Evolutionary conservation across 2,329 filamentous ascomycete genomes (phyloP).

Genomic region (Colletotrichum godetiae): DNA sequence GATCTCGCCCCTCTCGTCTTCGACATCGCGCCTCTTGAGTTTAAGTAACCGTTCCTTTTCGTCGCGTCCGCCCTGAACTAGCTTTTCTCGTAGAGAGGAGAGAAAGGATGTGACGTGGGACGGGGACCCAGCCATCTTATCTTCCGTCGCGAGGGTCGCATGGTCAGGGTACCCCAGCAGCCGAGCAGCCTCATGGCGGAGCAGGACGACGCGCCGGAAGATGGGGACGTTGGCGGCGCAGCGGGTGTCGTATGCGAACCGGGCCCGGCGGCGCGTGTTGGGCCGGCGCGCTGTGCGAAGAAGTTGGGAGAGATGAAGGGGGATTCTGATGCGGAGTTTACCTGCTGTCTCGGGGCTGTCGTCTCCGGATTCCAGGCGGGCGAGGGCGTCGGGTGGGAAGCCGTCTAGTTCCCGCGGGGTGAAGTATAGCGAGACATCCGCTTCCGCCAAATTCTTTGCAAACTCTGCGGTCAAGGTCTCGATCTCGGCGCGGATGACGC

Average conservation of each 20-base stretch:
- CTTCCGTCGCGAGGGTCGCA: constrained; percentile 79
- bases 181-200: constrained; percentile 82
- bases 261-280: constrained; percentile 61
- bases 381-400: constrained; percentile 45
- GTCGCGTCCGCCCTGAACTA: constrained; percentile 58
- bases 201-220: constrained; percentile 79
- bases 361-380: constrained; percentile 75
- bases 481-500: background rate
- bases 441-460: background rate
- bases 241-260: background rate
- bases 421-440: background rate
- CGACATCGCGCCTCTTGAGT: constrained; percentile 60
- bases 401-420: background rate
- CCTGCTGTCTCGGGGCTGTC: constrained; percentile 61
- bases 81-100: constrained; percentile 45
- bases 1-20: constrained; percentile 43
- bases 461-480: background rate
- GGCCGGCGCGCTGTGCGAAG: constrained; percentile 79
- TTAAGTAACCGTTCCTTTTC: constrained; percentile 62
- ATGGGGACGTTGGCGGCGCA: constrained; percentile 64
- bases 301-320: constrained; percentile 82
- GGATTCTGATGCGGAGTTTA: constrained; percentile 80
- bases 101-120: constrained; percentile 77
- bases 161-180: constrained; percentile 83
- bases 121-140: constrained; percentile 87